Base-by-base conservation (phyloP, 192 early-diverging fungal species). In the Entomortierella lignicola region DNA sequence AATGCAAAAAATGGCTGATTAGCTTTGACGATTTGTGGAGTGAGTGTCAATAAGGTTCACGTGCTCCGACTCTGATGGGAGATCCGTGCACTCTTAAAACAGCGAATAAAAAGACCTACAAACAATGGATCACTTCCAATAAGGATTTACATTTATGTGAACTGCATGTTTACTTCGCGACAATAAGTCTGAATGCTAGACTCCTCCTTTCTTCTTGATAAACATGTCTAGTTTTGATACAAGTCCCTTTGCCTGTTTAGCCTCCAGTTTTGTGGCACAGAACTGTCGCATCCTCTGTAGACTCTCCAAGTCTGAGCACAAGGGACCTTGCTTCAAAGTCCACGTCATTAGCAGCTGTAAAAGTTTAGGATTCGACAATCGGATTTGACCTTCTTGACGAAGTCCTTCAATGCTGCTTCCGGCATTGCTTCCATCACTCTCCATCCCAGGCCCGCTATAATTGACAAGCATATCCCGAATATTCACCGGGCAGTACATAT, bases 271-370 rank as follows among this genome's bases (percentile, higher is more conserved):
- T 10, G 37, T 44, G 7, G 47, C 61, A 60, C 74, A 77, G 58
- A 77, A 77, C 44, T 63, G 30, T 12, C 55, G 60, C 23, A 77
- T 18, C 25, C 66, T 41, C 55, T 56, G 54, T 18, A 77, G 25
- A 21, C 32, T 63, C 48, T 32, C 74, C 8, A 64, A 18, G 34
- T 77, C 74, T 12, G 53, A 55, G 30, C 74, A 77, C 13, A 52
- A 6, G 5, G 66, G 74, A 1, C 74, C 74, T 8, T 77, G 74
- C 1, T 61, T 60, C 30, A 77, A 27, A 3, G 55, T 63, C 74
- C 74, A 77, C 3, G 50, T 59, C 74, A 77, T 60, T 26, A 77
- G 26, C 7, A 77, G 26, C 27, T 77, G 74, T 20, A 69, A 37
- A n/a, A 77, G 53, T 8, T 60, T 63, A 8, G 32, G 17, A 18